phyloP scores from a whole-genome alignment of 1,139 yeast genomes.

The Geotrichum cucujoidarum region DNA sequence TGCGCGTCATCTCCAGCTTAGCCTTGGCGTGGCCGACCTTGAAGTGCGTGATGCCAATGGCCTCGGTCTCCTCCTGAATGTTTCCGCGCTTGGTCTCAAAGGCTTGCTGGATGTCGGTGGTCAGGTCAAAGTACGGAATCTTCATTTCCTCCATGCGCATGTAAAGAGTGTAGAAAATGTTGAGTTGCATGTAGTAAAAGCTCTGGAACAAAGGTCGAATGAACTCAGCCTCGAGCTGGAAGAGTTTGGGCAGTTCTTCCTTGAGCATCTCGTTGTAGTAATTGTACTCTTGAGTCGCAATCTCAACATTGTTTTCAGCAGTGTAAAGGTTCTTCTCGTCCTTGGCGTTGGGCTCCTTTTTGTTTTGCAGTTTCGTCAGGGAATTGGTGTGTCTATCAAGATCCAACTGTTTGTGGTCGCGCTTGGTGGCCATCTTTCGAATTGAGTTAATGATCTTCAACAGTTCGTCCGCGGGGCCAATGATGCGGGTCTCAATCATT shows the following conservation, averaged over 20 bases:
- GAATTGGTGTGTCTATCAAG: constrained; percentile 77
- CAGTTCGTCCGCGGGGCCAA: constrained; percentile 87
- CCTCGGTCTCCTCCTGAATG: constrained; percentile 82
- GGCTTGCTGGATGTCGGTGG: constrained; percentile 72
- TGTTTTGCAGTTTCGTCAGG: constrained; percentile 66
- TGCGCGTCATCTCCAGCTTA: constrained; percentile 75
- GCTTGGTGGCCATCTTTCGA: constrained; percentile 88
- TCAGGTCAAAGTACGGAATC: constrained; percentile 88
- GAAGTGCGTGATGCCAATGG: constrained; percentile 82
- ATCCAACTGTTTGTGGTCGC: constrained; percentile 93
- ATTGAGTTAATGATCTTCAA: constrained; percentile 74
- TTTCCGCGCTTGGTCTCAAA: constrained; percentile 80
- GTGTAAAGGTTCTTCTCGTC: constrained; percentile 87
- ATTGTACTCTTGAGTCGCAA: constrained; percentile 93
- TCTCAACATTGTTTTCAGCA: constrained; percentile 82
- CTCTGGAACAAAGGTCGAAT: constrained; percentile 90
- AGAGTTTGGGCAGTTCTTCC: constrained; percentile 79
- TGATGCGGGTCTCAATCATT: constrained; percentile 82
- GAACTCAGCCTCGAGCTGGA: constrained; percentile 83
- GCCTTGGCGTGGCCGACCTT: constrained; percentile 81
- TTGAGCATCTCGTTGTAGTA: constrained; percentile 93
- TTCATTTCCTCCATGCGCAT: constrained; percentile 91
- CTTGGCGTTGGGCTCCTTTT: constrained; percentile 76
- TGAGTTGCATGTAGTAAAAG: constrained; percentile 94
- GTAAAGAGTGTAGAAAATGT: constrained; percentile 88